A percentile compares a stretch with the other conserved stretches of the same genome.
These are phyloP conservation scores for Penicillium arizonense DNA, from an alignment of 495 filamentous ascomycete genomes.

Conservation along the genomic window DNA sequence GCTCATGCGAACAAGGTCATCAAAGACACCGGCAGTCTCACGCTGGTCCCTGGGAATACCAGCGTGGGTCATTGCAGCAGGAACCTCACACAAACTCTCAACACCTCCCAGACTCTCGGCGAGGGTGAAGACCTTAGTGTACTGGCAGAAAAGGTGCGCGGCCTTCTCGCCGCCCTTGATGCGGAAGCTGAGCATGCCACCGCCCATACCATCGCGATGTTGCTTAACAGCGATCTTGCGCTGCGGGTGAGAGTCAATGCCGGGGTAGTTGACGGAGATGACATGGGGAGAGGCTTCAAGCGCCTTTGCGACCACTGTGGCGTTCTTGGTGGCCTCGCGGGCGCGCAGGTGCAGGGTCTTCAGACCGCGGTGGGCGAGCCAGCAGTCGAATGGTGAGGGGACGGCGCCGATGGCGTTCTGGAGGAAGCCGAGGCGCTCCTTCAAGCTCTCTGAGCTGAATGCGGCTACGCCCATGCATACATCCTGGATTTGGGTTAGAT, in stretches of 20 bases:
- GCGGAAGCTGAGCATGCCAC: conserved; percentile 96
- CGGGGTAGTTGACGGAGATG: conserved; percentile 91
- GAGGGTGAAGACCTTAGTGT: conserved; percentile 84
- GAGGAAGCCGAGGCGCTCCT: conserved; percentile 78
- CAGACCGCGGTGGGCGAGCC: conserved; percentile 96
- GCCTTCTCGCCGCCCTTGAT: conserved; percentile 85
- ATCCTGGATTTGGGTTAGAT: conserved; percentile 54
- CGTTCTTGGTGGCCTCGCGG: conserved; percentile 79
- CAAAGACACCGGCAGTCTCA: conserved; percentile 91
- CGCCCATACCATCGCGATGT: conserved; percentile 92
- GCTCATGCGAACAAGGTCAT: conserved; percentile 92
- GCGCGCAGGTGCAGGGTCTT: conserved; percentile 96
- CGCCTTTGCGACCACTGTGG: conserved; percentile 69
- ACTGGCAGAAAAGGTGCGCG: conserved; percentile 88
- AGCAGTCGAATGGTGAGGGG: conserved; percentile 93
- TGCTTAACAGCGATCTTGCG: conserved; percentile 81
- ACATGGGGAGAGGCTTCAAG: conserved; percentile 82
- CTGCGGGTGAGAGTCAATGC: conserved; percentile 81
- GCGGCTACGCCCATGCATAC: conserved; percentile 98
- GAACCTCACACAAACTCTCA: conserved; percentile 88
- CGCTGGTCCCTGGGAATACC: conserved; percentile 89
- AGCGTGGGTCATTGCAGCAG: conserved; percentile 92
- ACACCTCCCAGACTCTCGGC: conserved; percentile 93
- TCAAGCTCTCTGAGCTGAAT: conserved; percentile 83
- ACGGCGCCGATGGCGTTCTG: conserved; percentile 97